These are phyloP conservation scores for Jackrogersella minutella DNA, from an alignment of 495 filamentous ascomycete genomes.

Conservation along the genomic window DNA sequence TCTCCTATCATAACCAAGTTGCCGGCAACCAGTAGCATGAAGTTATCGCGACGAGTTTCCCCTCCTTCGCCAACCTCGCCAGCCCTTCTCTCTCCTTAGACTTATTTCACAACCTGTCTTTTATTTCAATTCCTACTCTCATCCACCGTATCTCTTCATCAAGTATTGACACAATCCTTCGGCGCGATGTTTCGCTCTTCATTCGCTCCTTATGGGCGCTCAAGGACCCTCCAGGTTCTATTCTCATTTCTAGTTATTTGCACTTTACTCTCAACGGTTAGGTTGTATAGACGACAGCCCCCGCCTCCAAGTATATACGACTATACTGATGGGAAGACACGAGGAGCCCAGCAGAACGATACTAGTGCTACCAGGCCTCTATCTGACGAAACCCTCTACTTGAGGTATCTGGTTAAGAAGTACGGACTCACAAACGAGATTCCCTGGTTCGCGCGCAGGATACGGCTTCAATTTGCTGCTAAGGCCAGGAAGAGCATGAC, in stretches of 20 bases:
- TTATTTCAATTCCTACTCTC: constrained; percentile 6
- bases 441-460: constrained; percentile 29
- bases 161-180: neutral
- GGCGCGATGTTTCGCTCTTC: constrained; percentile 12
- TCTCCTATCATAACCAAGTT: neutral
- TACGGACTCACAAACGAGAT: constrained; percentile 34
- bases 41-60: neutral
- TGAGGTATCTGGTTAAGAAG: constrained; percentile 24
- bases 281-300: constrained; percentile 14
- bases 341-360: constrained; percentile 23
- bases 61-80: neutral
- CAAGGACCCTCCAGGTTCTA: constrained; percentile 4
- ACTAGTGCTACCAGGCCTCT: neutral
- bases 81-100: neutral
- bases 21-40: neutral
- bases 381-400: constrained; percentile 35
- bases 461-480: constrained; percentile 8
- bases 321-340: constrained; percentile 36
- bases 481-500: constrained; percentile 31
- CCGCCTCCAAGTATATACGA: constrained; percentile 26
- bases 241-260: constrained; percentile 20
- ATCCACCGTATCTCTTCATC: neutral
- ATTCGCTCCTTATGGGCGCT: neutral
- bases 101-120: neutral
- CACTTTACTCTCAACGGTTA: constrained; percentile 25